phyloP scores from a whole-genome alignment of 768 basidiomycete genomes.

The Phylloporus rhodoxanthus region DNA sequence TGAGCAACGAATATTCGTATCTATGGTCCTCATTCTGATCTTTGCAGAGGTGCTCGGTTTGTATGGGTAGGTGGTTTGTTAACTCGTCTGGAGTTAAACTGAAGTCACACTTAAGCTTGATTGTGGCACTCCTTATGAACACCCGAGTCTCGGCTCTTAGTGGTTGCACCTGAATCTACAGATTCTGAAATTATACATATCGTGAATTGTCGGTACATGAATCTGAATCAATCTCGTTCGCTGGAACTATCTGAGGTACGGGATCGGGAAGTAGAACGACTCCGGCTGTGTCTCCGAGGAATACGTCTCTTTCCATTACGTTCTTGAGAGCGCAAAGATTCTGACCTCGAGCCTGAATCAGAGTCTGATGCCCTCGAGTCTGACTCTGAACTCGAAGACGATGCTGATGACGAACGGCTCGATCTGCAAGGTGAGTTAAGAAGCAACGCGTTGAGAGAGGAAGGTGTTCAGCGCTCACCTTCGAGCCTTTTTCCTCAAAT shows the following conservation, averaged over 20 bases:
- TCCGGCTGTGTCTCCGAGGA: constrained; percentile 23
- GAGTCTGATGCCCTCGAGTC: constrained; percentile 43
- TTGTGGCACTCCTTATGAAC: constrained; percentile 91
- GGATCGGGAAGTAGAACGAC: constrained; percentile 20
- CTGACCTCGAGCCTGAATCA: constrained; percentile 39
- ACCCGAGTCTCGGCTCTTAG: constrained; percentile 52
- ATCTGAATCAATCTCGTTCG: constrained; percentile 11
- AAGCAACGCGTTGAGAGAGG: constrained; percentile 4
- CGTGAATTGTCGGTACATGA: constrained; percentile 6
- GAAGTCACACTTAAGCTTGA: constrained; percentile 42
- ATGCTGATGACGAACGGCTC: constrained; percentile 27
- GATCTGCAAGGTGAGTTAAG: constrained; percentile 23
- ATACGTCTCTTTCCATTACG: constrained; percentile 37
- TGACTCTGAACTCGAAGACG: constrained; percentile 29
- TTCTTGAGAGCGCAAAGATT: constrained; percentile 40
- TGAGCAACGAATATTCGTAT: constrained; percentile 86
- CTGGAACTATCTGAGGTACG: constrained; percentile 13
- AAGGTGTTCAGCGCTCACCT: constrained; percentile 39
- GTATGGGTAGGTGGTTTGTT: constrained; percentile 55
- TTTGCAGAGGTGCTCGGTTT: constrained; percentile 88
- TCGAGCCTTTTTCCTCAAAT: constrained; percentile 32
- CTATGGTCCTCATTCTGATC: constrained; percentile 95
- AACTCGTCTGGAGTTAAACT: neutral
- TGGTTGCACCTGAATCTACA: constrained; percentile 17
- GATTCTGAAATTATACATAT: constrained; percentile 9